Base-by-base conservation (phyloP, 179 eudicot species). In the Patellifolia procumbens region DNA sequence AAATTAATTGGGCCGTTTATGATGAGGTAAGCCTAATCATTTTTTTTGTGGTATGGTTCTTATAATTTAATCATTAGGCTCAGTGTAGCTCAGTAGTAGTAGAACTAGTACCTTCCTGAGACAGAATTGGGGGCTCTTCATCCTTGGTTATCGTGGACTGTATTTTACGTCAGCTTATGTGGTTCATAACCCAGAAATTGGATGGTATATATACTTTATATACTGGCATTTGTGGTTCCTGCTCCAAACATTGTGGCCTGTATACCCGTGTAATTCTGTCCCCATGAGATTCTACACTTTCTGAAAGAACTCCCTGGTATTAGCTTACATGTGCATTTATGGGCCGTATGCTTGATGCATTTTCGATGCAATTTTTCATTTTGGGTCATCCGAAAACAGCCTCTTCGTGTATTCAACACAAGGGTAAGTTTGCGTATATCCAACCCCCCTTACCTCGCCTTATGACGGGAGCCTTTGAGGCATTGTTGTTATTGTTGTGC, bases 1-100 rank as follows among this genome's bases (percentile, higher is more conserved):
- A 87, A 68, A 94, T 96, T 42, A 91, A 96, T 76, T 96, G 99
- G 99, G 82, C 79, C 0, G 79, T 91, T n/a, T 96, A 88, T 84
- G 98, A 96, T 72, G 89, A 88, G 98, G 99, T 93, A 66, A 71
- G 73, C 12, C 4, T 17, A 29, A 39, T 31, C 19, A 4, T 56
- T 64, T 48, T 76, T 56, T 64, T 48, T 76, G 9, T 28, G 0
- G 61, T n/a, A 58, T 31, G 56, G n/a, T 49, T 20, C 9, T 68
- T 61, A 46, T 7, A 29, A 7, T 34, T 26, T 53, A 31, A 15
- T n/a, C n/a, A n/a, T 24, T 45, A 43, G 10, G 56, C 52, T 67
- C 13, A 48, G 19, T 16, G 0, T 20, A 11, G 7, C 29, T 37
- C 43, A 10, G 53, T 11, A 45, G n/a, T 11, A 45, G n/a, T 28